Conservation (phyloP, 1,139 yeast species). For the Suhomyces terraborum region DNA sequence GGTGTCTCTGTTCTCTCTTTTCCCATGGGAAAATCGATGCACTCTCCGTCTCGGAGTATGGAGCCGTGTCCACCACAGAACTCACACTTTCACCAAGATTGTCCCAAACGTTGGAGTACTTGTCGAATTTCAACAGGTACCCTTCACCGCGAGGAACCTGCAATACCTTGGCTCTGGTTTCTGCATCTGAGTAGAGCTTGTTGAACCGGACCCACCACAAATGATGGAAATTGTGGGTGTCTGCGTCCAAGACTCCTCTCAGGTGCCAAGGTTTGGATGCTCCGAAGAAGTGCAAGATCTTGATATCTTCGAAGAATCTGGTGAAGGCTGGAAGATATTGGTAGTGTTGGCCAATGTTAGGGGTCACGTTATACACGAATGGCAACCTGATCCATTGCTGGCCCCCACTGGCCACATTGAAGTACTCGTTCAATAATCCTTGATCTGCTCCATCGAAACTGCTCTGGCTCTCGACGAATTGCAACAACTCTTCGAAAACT, state of each 20-base stretch:
- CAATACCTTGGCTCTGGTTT: conserved; percentile 12
- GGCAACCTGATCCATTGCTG: conserved; percentile 32
- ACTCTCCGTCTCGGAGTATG: not conserved
- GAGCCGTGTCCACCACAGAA: not conserved
- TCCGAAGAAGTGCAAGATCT: conserved; percentile 35
- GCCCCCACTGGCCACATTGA: conserved; percentile 21
- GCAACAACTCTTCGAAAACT: conserved; percentile 24
- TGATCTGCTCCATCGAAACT: conserved; percentile 41
- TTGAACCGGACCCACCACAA: conserved; percentile 43
- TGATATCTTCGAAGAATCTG: conserved; percentile 31
- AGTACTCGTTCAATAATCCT: conserved; percentile 35
- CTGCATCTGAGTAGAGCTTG: conserved; percentile 20
- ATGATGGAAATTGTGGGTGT: conserved; percentile 28
- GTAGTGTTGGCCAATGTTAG: conserved; percentile 29
- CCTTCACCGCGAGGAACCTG: conserved; percentile 39
- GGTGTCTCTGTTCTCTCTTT: conserved; percentile 31
- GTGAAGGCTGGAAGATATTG: conserved; percentile 36
- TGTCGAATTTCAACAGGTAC: conserved; percentile 32
- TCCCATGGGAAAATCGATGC: conserved; percentile 49
- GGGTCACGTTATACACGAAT: conserved; percentile 36
- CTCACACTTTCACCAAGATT: not conserved
- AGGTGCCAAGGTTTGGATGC: conserved; percentile 33
- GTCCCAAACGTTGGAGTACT: conserved; percentile 34
- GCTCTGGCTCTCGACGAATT: conserved; percentile 16
- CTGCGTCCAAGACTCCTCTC: conserved; percentile 17